Base-by-base conservation (phyloP, 495 filamentous ascomycete genomes). In the Hyaloscypha finlandica region DNA sequence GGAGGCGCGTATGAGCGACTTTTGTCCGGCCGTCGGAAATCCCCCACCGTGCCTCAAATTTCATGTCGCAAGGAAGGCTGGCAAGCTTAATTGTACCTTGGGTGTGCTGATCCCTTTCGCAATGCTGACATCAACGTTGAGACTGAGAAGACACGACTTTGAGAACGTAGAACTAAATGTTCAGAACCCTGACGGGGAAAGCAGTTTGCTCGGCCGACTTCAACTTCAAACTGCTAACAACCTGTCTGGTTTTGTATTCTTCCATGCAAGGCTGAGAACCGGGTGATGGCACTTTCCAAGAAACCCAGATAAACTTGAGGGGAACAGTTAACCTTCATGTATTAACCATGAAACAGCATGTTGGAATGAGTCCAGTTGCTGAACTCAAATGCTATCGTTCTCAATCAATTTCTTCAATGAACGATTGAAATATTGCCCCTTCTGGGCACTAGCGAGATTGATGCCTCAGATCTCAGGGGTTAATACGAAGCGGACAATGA, bases 281-380 rank as follows among this genome's bases (percentile, higher is more conserved):
- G 42, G 42, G 0, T 16, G 42, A 14, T 48, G 42, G 42, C 42
- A 48, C 42, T 48, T 48, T 48, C 42, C 42, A 48, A 48, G 42
- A 48, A 14, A 48, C 42, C 42, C 11, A 14, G 11, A 48, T 48
- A 48, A 48, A 48, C 42, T 48, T 48, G 42, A 48, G 11, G 16
- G 4, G 9, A 19, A 6, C 42, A 48, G 3, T 48, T 48, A 11
- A 1, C 16, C 42, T 4, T 48, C 42, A 48, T 37, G 9, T 19
- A 48, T 4, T 48, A 37, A 59, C 11, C 37, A 31, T 63, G 25
- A 63, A 63, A 63, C 45, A 52, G 48, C 48, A 64, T 56, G 31
- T 61, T 45, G 25, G 16, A 19, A 48, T 11, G 9, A 14, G 9
- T 4, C 4, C 11, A 14, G 11, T 19, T 48, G 42, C 11, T 0